Evolutionary conservation across 805 yeast genomes (phyloP).

Genomic region (Suhomyces faveliae): DNA sequence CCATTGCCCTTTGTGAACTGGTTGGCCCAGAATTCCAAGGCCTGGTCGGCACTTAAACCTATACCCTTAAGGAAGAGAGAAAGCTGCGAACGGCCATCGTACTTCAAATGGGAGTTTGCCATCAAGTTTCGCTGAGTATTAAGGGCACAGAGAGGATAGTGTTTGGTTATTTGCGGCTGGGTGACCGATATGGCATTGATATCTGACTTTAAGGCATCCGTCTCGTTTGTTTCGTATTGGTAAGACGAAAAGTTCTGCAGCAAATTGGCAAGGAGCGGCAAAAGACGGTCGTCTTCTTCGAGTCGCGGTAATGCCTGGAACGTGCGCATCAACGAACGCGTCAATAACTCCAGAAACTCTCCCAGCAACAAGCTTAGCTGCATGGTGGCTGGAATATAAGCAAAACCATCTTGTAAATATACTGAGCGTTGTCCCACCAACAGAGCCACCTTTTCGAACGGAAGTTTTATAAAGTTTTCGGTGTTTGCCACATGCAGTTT

Average conservation of each 20-base stretch:
- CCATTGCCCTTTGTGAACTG: constrained; percentile 60
- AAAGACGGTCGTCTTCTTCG: constrained; percentile 87
- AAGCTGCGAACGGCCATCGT: constrained; percentile 82
- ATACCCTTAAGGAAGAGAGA: constrained; percentile 84
- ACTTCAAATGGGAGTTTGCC: constrained; percentile 69
- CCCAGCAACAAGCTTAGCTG: constrained; percentile 68
- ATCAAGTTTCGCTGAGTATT: constrained; percentile 62
- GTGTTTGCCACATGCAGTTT: constrained; percentile 46
- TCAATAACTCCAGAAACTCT: constrained; percentile 61
- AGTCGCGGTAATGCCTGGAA: constrained; percentile 77
- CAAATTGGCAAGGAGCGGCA: constrained; percentile 79
- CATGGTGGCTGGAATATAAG: constrained; percentile 79
- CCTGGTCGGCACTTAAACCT: constrained; percentile 85
- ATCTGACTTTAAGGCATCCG: constrained; percentile 29
- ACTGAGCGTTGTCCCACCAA: constrained; percentile 73
- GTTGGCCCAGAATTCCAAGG: constrained; percentile 77
- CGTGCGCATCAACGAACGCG: constrained; percentile 57
- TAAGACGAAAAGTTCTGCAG: constrained; percentile 49
- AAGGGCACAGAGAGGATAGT: constrained; percentile 81
- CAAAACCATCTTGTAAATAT: constrained; percentile 64
- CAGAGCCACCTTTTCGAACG: constrained; percentile 82
- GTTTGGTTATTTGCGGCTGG: constrained; percentile 51
- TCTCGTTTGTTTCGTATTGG: constrained; percentile 50
- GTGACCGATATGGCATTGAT: constrained; percentile 64
- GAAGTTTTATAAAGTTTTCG: constrained; percentile 77